Evolutionary conservation across 2,329 filamentous ascomycete species (phyloP).

Genomic region (Corniculantispora saksenae): DNA sequence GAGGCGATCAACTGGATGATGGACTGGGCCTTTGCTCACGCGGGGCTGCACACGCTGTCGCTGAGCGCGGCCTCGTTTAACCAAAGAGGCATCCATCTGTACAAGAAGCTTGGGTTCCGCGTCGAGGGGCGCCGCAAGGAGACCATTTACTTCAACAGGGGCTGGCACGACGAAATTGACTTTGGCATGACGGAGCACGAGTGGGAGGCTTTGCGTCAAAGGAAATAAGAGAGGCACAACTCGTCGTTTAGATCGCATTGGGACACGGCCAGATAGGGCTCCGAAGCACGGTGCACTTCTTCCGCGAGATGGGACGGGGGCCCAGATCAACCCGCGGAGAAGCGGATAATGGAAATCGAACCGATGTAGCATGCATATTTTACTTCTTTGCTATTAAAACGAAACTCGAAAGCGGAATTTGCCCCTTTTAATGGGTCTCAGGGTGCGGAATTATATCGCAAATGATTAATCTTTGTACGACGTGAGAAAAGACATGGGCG

Average conservation of each 20-base stretch:
- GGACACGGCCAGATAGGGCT: background rate
- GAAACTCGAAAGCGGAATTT: background rate
- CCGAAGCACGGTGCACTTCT: no score
- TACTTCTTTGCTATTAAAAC: background rate
- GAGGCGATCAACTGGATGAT: slow-evolving; percentile 49
- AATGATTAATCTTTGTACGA: background rate
- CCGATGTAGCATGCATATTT: background rate
- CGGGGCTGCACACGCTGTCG: slow-evolving; percentile 44
- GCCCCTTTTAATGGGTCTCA: background rate
- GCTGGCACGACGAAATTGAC: slow-evolving; percentile 37
- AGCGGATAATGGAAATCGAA: background rate
- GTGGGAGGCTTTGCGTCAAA: slow-evolving; percentile 30
- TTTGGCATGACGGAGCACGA: slow-evolving; percentile 41
- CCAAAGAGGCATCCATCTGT: slow-evolving; percentile 41
- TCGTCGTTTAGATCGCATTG: background rate
- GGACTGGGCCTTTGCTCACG: slow-evolving; percentile 46
- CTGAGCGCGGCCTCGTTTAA: slow-evolving; percentile 46
- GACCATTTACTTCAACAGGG: slow-evolving; percentile 38
- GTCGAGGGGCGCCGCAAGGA: slow-evolving; percentile 41
- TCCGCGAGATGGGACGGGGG: no score
- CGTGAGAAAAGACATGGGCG: slow-evolving; percentile 5
- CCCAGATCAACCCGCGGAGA: background rate
- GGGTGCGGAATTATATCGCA: background rate
- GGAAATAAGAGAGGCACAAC: background rate
- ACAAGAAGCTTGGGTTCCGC: slow-evolving; percentile 46